Evolutionary conservation across 768 basidiomycete species (phyloP).

Genomic region (Tephrocybe rancida): DNA sequence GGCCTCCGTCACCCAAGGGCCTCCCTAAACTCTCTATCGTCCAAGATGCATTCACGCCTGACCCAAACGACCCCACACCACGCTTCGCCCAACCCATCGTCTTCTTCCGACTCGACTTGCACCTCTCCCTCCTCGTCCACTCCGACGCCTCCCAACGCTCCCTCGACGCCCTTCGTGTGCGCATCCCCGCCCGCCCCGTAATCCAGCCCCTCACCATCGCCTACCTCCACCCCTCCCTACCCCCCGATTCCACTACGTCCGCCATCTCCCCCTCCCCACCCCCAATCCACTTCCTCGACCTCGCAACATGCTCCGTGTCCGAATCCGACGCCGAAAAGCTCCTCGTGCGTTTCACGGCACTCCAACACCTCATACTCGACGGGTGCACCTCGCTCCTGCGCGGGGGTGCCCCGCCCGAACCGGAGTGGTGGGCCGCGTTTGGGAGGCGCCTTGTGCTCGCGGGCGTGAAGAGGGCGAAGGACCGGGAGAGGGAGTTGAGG

Average conservation of each 20-base stretch:
- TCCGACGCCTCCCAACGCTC: conserved; percentile 49
- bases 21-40: conserved; percentile 60
- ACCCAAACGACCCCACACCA: conserved; percentile 27
- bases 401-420: conserved; percentile 44
- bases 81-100: conserved; percentile 87
- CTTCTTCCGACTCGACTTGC: conserved; percentile 69
- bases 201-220: conserved; percentile 37
- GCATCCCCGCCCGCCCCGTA: conserved; percentile 70
- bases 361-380: conserved; percentile 76
- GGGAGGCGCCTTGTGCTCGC: conserved; percentile 64
- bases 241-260: conserved; percentile 14
- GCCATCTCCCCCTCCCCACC: conserved; percentile 39
- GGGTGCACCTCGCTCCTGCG: conserved; percentile 57
- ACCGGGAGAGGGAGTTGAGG: conserved; percentile 65
- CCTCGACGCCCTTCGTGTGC: conserved; percentile 62
- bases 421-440: conserved; percentile 53
- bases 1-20: conserved; percentile 44
- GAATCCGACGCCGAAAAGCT: conserved; percentile 57
- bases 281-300: conserved; percentile 62
- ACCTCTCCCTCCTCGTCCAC: conserved; percentile 45
- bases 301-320: conserved; percentile 68
- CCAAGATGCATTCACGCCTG: conserved; percentile 60
- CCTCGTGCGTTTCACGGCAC: conserved; percentile 45
- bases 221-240: background rate
- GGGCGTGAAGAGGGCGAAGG: conserved; percentile 62